phyloP scores from a whole-genome alignment of 768 basidiomycete species.

The Panaeolus papilionaceus region DNA sequence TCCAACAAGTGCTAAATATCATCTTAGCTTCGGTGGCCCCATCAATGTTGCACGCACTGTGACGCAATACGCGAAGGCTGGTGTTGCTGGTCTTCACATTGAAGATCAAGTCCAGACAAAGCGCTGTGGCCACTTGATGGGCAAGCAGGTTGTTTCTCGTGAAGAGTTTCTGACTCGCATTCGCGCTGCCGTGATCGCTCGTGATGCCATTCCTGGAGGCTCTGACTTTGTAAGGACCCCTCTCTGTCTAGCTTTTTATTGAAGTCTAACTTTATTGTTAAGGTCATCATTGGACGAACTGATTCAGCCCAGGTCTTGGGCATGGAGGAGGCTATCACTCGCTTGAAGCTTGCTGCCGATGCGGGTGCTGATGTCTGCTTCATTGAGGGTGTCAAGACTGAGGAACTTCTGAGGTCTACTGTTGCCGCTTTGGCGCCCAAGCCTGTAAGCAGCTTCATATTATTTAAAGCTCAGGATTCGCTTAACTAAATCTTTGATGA shows the following conservation, averaged over 20 bases:
- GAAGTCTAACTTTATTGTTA: not conserved
- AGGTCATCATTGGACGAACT: slow-evolving; percentile 79
- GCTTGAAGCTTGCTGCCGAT: slow-evolving; percentile 75
- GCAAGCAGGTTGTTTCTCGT: slow-evolving; percentile 82
- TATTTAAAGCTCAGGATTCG: not conserved
- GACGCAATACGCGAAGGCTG: slow-evolving; percentile 69
- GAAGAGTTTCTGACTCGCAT: slow-evolving; percentile 83
- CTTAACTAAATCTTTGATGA: slow-evolving; percentile 1
- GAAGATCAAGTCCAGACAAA: slow-evolving; percentile 87
- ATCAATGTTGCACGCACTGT: slow-evolving; percentile 80
- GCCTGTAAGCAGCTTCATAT: slow-evolving; percentile 49
- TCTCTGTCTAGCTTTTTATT: not conserved
- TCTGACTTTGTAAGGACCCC: slow-evolving; percentile 67
- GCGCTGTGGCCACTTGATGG: slow-evolving; percentile 79
- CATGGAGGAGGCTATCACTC: slow-evolving; percentile 76
- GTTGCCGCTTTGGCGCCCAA: slow-evolving; percentile 75
- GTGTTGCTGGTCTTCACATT: slow-evolving; percentile 79
- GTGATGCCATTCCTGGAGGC: slow-evolving; percentile 75
- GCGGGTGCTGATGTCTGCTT: slow-evolving; percentile 85
- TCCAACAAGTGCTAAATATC: not conserved
- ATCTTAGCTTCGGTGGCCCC: slow-evolving; percentile 66
- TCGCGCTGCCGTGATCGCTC: slow-evolving; percentile 80
- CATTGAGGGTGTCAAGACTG: slow-evolving; percentile 79
- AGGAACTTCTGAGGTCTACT: slow-evolving; percentile 66
- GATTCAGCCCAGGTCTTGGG: slow-evolving; percentile 83